A percentile compares a stretch with the other conserved stretches of the same genome.
Evolutionary conservation across 2,329 filamentous ascomycete species (phyloP).

Genomic region (Teratosphaeria epicoccoides): DNA sequence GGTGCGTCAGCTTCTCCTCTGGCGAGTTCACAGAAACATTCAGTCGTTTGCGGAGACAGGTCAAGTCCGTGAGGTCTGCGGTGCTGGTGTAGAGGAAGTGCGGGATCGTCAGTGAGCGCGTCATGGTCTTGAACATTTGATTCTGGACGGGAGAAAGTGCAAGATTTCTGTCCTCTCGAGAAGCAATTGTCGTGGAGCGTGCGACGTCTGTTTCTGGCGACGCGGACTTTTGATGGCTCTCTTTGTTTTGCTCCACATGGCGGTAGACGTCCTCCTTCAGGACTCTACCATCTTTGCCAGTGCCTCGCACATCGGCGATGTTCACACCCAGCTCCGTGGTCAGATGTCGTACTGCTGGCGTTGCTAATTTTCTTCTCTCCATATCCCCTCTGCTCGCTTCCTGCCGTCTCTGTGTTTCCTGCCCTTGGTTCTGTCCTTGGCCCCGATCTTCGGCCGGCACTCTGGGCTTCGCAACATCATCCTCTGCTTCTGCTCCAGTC

Average conservation of each 20-base stretch:
- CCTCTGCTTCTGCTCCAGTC: conserved; percentile 7
- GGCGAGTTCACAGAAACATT: conserved; percentile 45
- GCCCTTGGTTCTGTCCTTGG: not conserved
- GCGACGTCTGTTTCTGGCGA: conserved; percentile 8
- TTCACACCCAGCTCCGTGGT: conserved; percentile 69
- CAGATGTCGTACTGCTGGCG: conserved; percentile 82
- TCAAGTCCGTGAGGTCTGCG: conserved; percentile 68
- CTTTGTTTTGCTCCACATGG: conserved; percentile 26
- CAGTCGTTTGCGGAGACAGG: conserved; percentile 60
- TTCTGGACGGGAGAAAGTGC: conserved; percentile 68
- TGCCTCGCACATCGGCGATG: conserved; percentile 69
- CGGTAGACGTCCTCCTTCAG: conserved; percentile 78
- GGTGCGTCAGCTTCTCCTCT: conserved; percentile 65
- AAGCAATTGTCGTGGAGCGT: conserved; percentile 20
- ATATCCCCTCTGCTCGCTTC: conserved; percentile 1
- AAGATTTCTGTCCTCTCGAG: conserved; percentile 52
- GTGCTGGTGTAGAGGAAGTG: conserved; percentile 94
- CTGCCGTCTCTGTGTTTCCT: not conserved
- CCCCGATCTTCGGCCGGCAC: not conserved
- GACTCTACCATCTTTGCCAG: conserved; percentile 82
- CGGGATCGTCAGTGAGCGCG: conserved; percentile 76
- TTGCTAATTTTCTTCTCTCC: conserved; percentile 67
- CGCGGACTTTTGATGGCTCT: conserved; percentile 16
- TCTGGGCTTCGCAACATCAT: not conserved
- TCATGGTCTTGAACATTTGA: conserved; percentile 98